Evolutionary conservation across 164 flowering plant species (phyloP).

Genomic region (Sedum album): DNA sequence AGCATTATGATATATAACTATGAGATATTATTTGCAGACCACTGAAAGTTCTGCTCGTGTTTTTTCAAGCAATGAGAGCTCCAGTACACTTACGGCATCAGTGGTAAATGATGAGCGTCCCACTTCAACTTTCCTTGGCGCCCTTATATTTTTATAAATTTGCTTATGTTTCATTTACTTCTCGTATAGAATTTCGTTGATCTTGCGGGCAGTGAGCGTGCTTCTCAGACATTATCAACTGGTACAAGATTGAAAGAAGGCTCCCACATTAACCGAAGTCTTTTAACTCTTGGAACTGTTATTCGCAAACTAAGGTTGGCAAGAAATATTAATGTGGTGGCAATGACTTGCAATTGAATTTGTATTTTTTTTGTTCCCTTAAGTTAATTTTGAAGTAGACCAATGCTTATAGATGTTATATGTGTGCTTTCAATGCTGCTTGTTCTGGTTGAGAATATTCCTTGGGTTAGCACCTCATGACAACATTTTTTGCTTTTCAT

Average conservation of each 20-base stretch:
- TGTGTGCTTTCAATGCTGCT: not conserved
- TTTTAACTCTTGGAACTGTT: slow-evolving; percentile 85
- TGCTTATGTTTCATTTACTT: not conserved
- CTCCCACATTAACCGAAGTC: slow-evolving; percentile 91
- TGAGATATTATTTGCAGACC: slow-evolving; percentile 37
- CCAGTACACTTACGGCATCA: slow-evolving; percentile 65
- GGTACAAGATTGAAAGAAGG: slow-evolving; percentile 95
- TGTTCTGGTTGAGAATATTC: not conserved
- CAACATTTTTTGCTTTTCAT: slow-evolving; percentile 4
- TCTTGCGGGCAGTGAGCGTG: slow-evolving; percentile 98
- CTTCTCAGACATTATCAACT: slow-evolving; percentile 78
- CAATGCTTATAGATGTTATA: not conserved
- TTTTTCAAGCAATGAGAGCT: slow-evolving; percentile 33
- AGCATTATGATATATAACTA: not conserved
- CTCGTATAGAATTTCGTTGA: slow-evolving; percentile 80
- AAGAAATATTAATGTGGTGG: not conserved
- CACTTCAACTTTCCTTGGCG: not conserved
- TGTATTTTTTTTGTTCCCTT: not conserved
- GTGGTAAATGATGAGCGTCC: slow-evolving; percentile 51
- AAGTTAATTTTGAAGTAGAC: not conserved
- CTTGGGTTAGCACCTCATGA: not conserved
- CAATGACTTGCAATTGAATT: not conserved
- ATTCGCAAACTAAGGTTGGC: slow-evolving; percentile 84
- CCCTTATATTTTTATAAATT: not conserved
- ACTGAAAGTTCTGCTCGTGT: slow-evolving; percentile 74